Percentiles rank a stretch among this genome's conserved stretches.
These are phyloP conservation scores for Fusarium sp. DNA, from an alignment of 2,329 filamentous ascomycete species.

Conservation along the genomic window DNA sequence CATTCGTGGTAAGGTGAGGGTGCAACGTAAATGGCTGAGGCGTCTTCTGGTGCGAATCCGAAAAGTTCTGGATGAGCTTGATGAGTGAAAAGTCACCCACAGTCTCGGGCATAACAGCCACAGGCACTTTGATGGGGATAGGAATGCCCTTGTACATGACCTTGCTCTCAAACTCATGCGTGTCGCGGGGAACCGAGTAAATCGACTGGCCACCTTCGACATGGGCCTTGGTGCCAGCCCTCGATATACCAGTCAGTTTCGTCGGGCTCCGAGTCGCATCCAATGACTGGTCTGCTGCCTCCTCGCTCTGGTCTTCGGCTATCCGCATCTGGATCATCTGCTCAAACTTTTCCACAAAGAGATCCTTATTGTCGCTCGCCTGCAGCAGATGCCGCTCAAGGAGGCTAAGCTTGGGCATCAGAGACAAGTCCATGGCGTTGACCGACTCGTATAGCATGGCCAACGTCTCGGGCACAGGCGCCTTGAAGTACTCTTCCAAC, in stretches of 20 bases:
- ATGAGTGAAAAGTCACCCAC: slow-evolving; percentile 98
- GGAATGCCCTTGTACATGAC: slow-evolving; percentile 97
- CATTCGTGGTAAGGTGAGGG: slow-evolving; percentile 92
- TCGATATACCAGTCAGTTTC: slow-evolving; percentile 63
- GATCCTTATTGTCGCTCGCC: slow-evolving; percentile 91
- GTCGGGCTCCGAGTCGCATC: slow-evolving; percentile 63
- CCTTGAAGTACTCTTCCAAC: slow-evolving; percentile 96
- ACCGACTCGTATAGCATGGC: slow-evolving; percentile 91
- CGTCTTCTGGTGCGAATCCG: slow-evolving; percentile 81
- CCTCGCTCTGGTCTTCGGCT: slow-evolving; percentile 69
- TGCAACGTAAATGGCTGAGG: slow-evolving; percentile 89
- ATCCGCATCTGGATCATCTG: slow-evolving; percentile 89
- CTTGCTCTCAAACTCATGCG: slow-evolving; percentile 96
- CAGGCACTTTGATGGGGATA: slow-evolving; percentile 95
- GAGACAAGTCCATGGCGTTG: slow-evolving; percentile 95
- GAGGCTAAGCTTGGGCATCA: slow-evolving; percentile 87
- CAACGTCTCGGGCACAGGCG: slow-evolving; percentile 87
- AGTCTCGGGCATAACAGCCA: slow-evolving; percentile 92
- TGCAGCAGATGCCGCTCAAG: slow-evolving; percentile 90
- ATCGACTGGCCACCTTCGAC: slow-evolving; percentile 69
- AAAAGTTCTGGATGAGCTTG: slow-evolving; percentile 96
- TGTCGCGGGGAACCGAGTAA: slow-evolving; percentile 89
- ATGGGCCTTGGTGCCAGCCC: slow-evolving; percentile 72
- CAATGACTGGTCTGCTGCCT: slow-evolving; percentile 50
- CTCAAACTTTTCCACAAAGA: slow-evolving; percentile 98